Base-by-base conservation (phyloP, 257 asterid species). In the Echium plantagineum region DNA sequence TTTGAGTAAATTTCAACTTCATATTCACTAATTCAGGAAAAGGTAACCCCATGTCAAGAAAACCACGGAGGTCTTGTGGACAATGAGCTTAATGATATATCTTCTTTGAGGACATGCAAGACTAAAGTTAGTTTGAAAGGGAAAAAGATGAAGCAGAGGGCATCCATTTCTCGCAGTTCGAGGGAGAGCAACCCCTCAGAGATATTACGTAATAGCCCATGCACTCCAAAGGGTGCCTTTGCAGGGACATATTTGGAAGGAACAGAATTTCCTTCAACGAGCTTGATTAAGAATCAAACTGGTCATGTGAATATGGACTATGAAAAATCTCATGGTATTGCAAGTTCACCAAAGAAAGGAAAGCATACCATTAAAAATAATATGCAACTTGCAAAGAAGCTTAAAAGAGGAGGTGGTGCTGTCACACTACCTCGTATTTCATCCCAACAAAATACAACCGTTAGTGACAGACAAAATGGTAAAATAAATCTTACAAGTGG, bases 21-120 rank as follows among this genome's bases (percentile, higher is more conserved):
- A 30, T n/a, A 30, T 51, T 49, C 59, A 19, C 30, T 21, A 15
- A 19, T 68, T 66, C 89, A 84, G 93, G 94, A 73, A 32, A 57
- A 59, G 24, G 35, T 67, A 16, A 13, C 60, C 65, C 71, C 73
- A 31, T 63, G 67, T 63, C 72, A 63, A 49, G 72, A 66, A 66
- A 65, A 32, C 59, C 67, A 24, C 32, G 78, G 63, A 62, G 69
- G 59, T 21, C 62, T 18, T 62, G 17, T 28, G 57, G 55, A 66
- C 65, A 32, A 64, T 48, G 63, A 67, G 68, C 19, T 74, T 19
- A 63, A 60, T 24, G 63, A 64, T 57, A 55, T 61, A 63, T 64
- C 76, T 13, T 60, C 22, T 18, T 61, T 59, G 59, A 62, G 64
- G 70, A 63, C 9, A 28, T 65, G 57, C 57, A 68, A 48, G 69